Conservation (phyloP, 192 early-diverging fungal species). For the Coemansia asiatica region DNA sequence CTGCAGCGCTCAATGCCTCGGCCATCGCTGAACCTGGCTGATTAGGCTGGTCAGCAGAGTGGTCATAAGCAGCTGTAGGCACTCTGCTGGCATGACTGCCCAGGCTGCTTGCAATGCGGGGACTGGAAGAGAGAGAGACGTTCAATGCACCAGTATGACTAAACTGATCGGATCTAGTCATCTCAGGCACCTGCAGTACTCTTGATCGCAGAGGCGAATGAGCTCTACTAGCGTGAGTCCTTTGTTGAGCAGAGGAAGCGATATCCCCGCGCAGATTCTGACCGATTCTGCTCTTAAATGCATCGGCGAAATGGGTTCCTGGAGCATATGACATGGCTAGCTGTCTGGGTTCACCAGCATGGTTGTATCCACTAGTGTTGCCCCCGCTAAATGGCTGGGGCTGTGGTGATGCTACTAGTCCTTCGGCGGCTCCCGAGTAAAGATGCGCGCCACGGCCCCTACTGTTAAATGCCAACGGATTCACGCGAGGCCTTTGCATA, state of each 20-base stretch:
- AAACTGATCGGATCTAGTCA: slow-evolving; percentile 4
- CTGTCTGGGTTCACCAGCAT: background rate
- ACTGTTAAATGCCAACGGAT: slow-evolving; percentile 22
- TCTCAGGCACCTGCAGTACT: too few species aligned
- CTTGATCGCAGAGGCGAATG: background rate
- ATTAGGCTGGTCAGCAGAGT: background rate
- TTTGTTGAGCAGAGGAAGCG: background rate
- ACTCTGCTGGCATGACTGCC: slow-evolving; percentile 4
- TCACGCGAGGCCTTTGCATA: background rate
- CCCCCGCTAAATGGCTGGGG: slow-evolving; percentile 1
- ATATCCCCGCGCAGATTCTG: background rate
- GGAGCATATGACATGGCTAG: slow-evolving; percentile 24
- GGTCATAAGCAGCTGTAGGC: background rate
- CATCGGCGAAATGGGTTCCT: slow-evolving; percentile 15
- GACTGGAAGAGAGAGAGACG: slow-evolving; percentile 2
- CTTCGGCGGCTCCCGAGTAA: slow-evolving; percentile 8
- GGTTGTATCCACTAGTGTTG: background rate
- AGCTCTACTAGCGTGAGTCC: background rate
- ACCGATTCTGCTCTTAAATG: background rate
- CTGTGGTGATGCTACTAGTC: background rate
- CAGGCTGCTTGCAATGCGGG: slow-evolving; percentile 1
- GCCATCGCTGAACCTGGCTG: background rate
- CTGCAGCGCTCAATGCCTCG: slow-evolving; percentile 2
- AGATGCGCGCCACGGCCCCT: slow-evolving; percentile 17
- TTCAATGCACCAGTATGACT: background rate